Evolutionary conservation across 306 rosid genomes (phyloP).

Genomic region (Fagus crenata): DNA sequence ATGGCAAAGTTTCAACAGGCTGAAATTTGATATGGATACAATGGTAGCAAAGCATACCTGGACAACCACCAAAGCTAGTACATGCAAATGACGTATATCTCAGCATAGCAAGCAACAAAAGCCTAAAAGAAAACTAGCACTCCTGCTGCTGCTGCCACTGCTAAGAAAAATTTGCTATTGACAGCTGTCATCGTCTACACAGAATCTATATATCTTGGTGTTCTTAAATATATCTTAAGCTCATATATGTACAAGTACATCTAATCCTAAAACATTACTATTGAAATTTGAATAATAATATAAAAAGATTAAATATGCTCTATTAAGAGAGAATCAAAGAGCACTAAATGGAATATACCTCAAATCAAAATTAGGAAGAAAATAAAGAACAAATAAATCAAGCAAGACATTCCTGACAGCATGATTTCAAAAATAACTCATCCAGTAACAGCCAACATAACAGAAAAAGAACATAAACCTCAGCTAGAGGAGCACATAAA

Average conservation of each 20-base stretch:
- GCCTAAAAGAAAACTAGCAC: neutral
- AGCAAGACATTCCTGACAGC: neutral
- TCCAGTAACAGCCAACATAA: neutral
- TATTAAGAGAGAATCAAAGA: neutral
- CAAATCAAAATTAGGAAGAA: neutral
- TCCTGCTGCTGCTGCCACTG: neutral
- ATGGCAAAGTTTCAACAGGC: neutral
- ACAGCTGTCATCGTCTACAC: neutral
- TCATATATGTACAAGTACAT: neutral
- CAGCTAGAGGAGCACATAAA: neutral
- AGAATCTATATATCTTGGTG: neutral
- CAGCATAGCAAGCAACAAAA: neutral
- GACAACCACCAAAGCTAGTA: too few species aligned
- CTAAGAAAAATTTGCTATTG: neutral
- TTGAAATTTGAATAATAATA: neutral
- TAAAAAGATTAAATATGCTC: neutral
- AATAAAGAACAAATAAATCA: neutral
- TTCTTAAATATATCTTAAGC: neutral
- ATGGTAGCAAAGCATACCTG: neutral
- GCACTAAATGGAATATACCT: neutral
- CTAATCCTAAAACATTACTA: neutral
- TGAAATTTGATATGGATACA: neutral
- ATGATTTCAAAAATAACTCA: neutral
- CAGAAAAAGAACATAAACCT: neutral
- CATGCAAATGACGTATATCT: neutral